Base-by-base conservation (phyloP, 2,329 filamentous ascomycete species). In the Kalaharituber pfeilii region DNA sequence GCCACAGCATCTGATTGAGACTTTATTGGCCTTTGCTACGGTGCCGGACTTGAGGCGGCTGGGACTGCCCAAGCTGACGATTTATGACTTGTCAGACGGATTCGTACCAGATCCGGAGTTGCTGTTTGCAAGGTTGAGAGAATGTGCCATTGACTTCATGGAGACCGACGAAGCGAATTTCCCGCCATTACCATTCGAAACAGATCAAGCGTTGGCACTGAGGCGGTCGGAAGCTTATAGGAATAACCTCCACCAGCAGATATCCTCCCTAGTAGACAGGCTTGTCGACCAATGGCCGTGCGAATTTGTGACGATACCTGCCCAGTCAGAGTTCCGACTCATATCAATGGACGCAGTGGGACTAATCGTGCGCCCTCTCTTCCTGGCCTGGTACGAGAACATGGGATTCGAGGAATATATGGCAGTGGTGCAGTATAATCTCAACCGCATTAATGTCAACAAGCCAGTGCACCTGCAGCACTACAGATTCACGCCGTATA, bases 1-100 rank as follows among this genome's bases (percentile, higher is more conserved):
- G 5, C 55, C 66, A 2, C 30, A 55, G 24, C 36, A 57, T n/a
- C 30, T 67, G 11, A 52, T 67, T 26, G 59, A 65, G 25, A 63
- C 65, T 0, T 57, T 69, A 4, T 56, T 68, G 7, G 64, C 65
- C 20, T 62, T 67, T 50, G 62, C 65, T 15, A 64, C 62, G 8
- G 53, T 61, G 1, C 56, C 42, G 13, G 22, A 22, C 13, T 5
- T 47, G 2, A 15, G 24, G 25, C 15, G 22, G 25, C 11, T 47
- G 1, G 7, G 33, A 5, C 33, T 1, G 20, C 33, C 33, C 2
- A 39, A 9, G 33, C 7, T 5, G 15, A 39, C 53, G 9, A 51
- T 49, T 15, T 57, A 53, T 9, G 50, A 52, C 18, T 27, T 57
- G 3, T 6, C 24, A 7, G 29, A 56, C 28, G 56, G 56, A 29